Conservation (phyloP, 2,329 filamentous ascomycete species). For the Herpotrichia juniperi region DNA sequence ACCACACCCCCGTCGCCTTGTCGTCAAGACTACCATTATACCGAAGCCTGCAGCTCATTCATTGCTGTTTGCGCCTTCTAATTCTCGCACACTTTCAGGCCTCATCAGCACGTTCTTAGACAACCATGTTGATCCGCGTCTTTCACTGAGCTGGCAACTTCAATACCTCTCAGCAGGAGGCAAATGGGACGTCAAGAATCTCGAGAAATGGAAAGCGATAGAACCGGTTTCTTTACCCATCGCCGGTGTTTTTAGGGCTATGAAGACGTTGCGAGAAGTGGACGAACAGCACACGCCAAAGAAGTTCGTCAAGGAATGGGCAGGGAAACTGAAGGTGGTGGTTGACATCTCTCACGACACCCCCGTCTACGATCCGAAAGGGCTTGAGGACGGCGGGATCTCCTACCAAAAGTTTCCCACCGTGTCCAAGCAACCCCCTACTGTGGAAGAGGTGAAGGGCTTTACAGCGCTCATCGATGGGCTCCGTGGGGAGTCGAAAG, state of each 20-base stretch:
- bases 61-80: conserved; percentile 78
- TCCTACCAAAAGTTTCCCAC: conserved; percentile 82
- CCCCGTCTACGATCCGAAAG: conserved; percentile 81
- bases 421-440: conserved; percentile 87
- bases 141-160: conserved; percentile 88
- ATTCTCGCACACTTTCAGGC: conserved; percentile 77
- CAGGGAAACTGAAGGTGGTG: conserved; percentile 71
- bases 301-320: conserved; percentile 73
- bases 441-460: conserved; percentile 62
- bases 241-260: conserved; percentile 78
- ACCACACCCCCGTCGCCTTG: conserved; percentile 38
- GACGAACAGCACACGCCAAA: conserved; percentile 81
- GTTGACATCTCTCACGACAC: conserved; percentile 91
- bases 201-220: conserved; percentile 87
- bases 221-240: conserved; percentile 79
- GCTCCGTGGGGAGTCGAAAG: conserved; percentile 39
- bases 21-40: conserved; percentile 73
- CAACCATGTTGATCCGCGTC: conserved; percentile 73
- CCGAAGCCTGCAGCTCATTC: conserved; percentile 82
- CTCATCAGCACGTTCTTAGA: conserved; percentile 83
- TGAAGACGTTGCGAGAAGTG: conserved; percentile 92
- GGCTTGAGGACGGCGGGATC: conserved; percentile 52
- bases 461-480: conserved; percentile 66
- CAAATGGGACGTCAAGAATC: conserved; percentile 98
- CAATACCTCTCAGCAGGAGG: conserved; percentile 86